phyloP scores from a whole-genome alignment of 805 yeast genomes.

The Candida coquimbonensis region DNA sequence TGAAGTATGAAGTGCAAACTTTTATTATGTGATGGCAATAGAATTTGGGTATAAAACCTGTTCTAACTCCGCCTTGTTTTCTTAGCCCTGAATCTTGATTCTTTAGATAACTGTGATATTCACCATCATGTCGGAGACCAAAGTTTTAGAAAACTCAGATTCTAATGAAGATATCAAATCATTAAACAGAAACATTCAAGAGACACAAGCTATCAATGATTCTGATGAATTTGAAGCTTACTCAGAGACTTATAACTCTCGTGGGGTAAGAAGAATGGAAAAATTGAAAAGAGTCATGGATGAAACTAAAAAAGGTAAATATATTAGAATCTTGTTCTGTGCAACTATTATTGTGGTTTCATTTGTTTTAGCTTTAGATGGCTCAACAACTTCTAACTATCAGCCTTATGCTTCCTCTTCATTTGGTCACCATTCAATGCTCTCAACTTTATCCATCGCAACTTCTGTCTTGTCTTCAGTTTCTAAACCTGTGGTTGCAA shows the following conservation, averaged over 20 bases:
- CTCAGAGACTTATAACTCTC: slow-evolving; percentile 10
- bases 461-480: slow-evolving; percentile 33
- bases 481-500: slow-evolving; percentile 33
- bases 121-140: too few relatives aligned
- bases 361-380: slow-evolving; percentile 23
- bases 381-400: slow-evolving; percentile 27
- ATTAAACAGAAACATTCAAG: too few relatives aligned
- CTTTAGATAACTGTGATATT: too few relatives aligned
- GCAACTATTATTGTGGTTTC: slow-evolving; percentile 3
- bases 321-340: slow-evolving; percentile 12
- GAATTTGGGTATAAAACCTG: too few relatives aligned
- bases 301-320: slow-evolving; percentile 10
- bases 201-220: too few relatives aligned
- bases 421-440: slow-evolving; percentile 32
- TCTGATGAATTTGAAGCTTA: neutral
- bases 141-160: too few relatives aligned
- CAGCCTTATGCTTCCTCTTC: slow-evolving; percentile 36
- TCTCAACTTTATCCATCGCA: slow-evolving; percentile 34
- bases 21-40: too few relatives aligned
- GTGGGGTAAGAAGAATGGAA: slow-evolving; percentile 20
- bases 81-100: too few relatives aligned
- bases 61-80: too few relatives aligned
- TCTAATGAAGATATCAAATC: too few relatives aligned
- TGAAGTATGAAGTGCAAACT: too few relatives aligned
- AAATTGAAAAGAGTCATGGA: slow-evolving; percentile 18